A percentile compares a stretch with the other conserved stretches of the same genome.
phyloP scores from a whole-genome alignment of 345 rosid genomes.

The Melaleuca quinquenervia region DNA sequence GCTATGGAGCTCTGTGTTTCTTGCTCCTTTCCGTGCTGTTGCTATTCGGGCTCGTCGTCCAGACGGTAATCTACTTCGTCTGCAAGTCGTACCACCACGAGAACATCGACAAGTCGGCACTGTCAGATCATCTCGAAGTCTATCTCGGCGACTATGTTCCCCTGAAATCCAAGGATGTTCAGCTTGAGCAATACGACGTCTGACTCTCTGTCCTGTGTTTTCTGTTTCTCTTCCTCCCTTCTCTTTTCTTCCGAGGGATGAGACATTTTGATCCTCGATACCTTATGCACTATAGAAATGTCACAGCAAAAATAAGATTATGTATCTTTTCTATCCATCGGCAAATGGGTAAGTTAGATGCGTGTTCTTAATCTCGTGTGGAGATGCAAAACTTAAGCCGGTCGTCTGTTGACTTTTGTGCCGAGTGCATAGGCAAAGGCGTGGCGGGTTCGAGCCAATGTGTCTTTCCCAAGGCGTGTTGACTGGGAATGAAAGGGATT shows the following conservation, averaged over 20 bases:
- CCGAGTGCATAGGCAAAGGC: background rate
- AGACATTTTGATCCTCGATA: background rate
- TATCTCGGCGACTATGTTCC: conserved; percentile 43
- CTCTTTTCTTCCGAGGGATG: background rate
- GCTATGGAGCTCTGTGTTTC: conserved; percentile 20
- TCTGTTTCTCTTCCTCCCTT: background rate
- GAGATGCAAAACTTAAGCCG: background rate
- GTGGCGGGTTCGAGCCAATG: background rate
- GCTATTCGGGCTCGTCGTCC: conserved; percentile 25
- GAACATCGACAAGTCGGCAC: conserved; percentile 34
- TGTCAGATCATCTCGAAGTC: conserved; percentile 46
- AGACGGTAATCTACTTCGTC: conserved; percentile 43
- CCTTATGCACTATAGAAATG: background rate
- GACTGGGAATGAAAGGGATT: background rate
- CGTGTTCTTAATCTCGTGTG: background rate
- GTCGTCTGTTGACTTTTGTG: background rate
- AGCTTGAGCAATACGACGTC: conserved; percentile 14
- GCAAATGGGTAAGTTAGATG: background rate
- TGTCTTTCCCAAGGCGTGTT: background rate
- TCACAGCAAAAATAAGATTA: background rate
- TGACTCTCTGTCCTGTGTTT: background rate
- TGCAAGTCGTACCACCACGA: conserved; percentile 52
- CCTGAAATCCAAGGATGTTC: conserved; percentile 41
- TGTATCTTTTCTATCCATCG: background rate
- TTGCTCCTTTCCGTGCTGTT: conserved; percentile 14